Conservation (phyloP, 1,139 yeast species). For the Magnusiomyces paraingens region DNA sequence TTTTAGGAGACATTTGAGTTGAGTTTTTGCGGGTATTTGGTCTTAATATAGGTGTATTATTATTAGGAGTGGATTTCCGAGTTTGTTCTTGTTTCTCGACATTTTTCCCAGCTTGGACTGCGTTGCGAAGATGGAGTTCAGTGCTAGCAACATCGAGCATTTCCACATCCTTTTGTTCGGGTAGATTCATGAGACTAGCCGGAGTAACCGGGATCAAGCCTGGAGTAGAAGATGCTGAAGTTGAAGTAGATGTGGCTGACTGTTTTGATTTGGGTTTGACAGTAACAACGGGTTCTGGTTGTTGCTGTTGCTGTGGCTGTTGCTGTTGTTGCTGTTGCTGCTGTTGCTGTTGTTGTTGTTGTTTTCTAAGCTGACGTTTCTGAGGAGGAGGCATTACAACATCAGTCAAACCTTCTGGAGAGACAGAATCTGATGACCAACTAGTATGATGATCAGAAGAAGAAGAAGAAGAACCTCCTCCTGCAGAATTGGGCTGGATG, state of each 20-base stretch:
- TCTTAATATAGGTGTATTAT: not conserved
- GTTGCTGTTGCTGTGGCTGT: slow-evolving; percentile 4
- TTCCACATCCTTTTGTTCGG: slow-evolving; percentile 18
- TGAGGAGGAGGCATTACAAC: slow-evolving; percentile 28
- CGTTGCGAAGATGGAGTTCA: slow-evolving; percentile 25
- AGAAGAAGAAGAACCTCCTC: slow-evolving; percentile 23
- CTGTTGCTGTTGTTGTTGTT: no score
- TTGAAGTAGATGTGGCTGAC: not conserved
- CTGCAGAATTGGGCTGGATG: no score
- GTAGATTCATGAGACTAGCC: slow-evolving; percentile 40
- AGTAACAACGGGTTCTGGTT: not conserved
- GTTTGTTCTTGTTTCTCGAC: slow-evolving; percentile 15
- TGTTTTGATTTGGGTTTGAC: slow-evolving; percentile 1
- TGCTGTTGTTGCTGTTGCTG: not conserved
- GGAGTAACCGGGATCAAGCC: slow-evolving; percentile 30
- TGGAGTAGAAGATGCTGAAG: slow-evolving; percentile 3
- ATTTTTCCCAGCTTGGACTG: slow-evolving; percentile 25
- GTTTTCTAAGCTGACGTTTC: slow-evolving; percentile 16
- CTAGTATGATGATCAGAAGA: slow-evolving; percentile 21
- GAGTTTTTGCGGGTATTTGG: not conserved
- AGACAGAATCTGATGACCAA: slow-evolving; percentile 22
- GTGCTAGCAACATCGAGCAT: slow-evolving; percentile 16
- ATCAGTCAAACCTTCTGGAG: slow-evolving; percentile 26
- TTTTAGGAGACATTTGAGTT: slow-evolving; percentile 11
- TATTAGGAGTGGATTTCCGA: not conserved